phyloP scores from a whole-genome alignment of 2,329 filamentous ascomycete genomes.

The Cytospora chrysosperma region DNA sequence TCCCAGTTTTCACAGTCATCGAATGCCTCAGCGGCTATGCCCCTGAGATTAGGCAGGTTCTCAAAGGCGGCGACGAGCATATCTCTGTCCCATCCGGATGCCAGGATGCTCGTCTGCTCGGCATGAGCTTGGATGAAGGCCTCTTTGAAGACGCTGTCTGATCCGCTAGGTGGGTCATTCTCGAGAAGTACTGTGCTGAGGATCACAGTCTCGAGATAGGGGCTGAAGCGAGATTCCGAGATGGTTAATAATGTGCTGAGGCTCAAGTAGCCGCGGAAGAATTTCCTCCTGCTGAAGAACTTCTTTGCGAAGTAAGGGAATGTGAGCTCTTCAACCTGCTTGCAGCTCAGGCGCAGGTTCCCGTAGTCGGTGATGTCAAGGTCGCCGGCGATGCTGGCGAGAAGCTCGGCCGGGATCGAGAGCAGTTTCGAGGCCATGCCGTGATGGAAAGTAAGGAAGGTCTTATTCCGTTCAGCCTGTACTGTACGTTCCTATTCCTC shows the following conservation, averaged over 20 bases:
- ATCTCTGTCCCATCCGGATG: constrained; percentile 11
- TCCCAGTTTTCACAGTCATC: constrained; percentile 6
- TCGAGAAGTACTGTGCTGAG: constrained; percentile 1
- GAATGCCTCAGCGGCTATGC: constrained; percentile 1
- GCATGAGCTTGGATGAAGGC: neutral
- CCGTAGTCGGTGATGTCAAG: constrained; percentile 3
- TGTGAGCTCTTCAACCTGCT: constrained; percentile 1
- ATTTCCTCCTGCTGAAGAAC: constrained; percentile 10
- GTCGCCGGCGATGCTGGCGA: constrained; percentile 2
- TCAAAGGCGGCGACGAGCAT: neutral
- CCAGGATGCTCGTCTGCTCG: constrained; percentile 8
- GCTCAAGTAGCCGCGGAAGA: constrained; percentile 13
- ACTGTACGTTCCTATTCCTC: too few species aligned
- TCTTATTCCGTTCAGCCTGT: neutral
- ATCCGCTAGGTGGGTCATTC: neutral
- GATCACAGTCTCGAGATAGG: constrained; percentile 3
- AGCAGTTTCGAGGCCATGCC: constrained; percentile 6
- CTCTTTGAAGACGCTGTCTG: neutral
- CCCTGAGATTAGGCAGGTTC: neutral
- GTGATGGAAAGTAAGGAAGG: neutral
- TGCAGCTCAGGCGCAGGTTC: constrained; percentile 7
- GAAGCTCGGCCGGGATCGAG: constrained; percentile 10
- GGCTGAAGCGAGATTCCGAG: constrained; percentile 4
- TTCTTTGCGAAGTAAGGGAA: constrained; percentile 13
- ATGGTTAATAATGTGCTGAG: constrained; percentile 7